A percentile compares a stretch with the other conserved stretches of the same genome.
These are phyloP conservation scores for Ceratocystis lukuohia DNA, from an alignment of 2,329 filamentous ascomycete genomes.

Conservation along the genomic window DNA sequence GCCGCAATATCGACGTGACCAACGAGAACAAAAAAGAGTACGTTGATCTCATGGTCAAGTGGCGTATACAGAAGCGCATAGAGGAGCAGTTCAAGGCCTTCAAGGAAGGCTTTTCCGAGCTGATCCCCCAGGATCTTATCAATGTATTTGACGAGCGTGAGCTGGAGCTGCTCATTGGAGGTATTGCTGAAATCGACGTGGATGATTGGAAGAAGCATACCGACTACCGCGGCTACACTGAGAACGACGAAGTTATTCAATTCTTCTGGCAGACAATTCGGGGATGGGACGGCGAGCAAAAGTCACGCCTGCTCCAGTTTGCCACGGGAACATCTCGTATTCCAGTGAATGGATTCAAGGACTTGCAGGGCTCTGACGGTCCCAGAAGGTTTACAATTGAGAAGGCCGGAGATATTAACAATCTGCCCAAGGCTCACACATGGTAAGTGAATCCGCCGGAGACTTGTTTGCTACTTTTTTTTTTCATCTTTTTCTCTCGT, in stretches of 20 bases:
- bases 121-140: slow-evolving; percentile 90
- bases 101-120: slow-evolving; percentile 91
- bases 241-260: slow-evolving; percentile 91
- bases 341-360: slow-evolving; percentile 98
- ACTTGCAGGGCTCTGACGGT: slow-evolving; percentile 91
- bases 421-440: slow-evolving; percentile 92
- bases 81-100: slow-evolving; percentile 98
- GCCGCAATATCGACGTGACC: slow-evolving; percentile 85
- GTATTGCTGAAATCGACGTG: slow-evolving; percentile 99
- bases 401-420: slow-evolving; percentile 81
- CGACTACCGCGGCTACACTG: slow-evolving; percentile 95
- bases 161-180: slow-evolving; percentile 87
- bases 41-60: slow-evolving; percentile 95
- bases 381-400: slow-evolving; percentile 95
- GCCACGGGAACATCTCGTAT: slow-evolving; percentile 96
- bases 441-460: slow-evolving; percentile 51
- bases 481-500: background rate
- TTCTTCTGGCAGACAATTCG: slow-evolving; percentile 98
- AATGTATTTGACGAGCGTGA: slow-evolving; percentile 98
- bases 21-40: slow-evolving; percentile 99
- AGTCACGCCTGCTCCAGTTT: slow-evolving; percentile 89
- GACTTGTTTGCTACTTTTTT: background rate
- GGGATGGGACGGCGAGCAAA: slow-evolving; percentile 96
- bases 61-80: slow-evolving; percentile 97
- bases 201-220: slow-evolving; percentile 99